Conservation (phyloP, 2,329 filamentous ascomycete species). For the Metarhizium brunneum region DNA sequence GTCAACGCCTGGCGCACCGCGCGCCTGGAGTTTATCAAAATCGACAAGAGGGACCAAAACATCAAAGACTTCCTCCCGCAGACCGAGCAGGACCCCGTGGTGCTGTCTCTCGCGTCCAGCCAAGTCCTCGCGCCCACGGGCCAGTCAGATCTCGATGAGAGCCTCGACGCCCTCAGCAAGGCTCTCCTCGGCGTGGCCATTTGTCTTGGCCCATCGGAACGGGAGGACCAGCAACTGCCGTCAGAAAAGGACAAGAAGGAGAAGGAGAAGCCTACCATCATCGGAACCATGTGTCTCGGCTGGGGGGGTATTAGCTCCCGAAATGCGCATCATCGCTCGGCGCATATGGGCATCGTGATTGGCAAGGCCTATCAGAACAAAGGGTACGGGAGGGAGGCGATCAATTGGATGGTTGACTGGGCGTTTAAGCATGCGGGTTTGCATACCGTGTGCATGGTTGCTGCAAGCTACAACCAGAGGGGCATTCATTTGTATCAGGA, state of each 20-base stretch:
- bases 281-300: slow-evolving; percentile 12
- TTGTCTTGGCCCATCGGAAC: slow-evolving; percentile 9
- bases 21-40: slow-evolving; percentile 11
- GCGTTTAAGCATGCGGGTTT: slow-evolving; percentile 32
- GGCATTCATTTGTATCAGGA: slow-evolving; percentile 32
- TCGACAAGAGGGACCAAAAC: slow-evolving; percentile 9
- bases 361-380: slow-evolving; percentile 22
- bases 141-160: slow-evolving; percentile 8
- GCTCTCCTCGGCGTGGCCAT: slow-evolving; percentile 13
- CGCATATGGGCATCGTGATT: slow-evolving; percentile 26
- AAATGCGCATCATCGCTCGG: slow-evolving; percentile 11
- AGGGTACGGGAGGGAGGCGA: slow-evolving; percentile 36
- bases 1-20: slow-evolving; percentile 9
- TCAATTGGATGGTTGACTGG: slow-evolving; percentile 37
- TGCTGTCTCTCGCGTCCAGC: slow-evolving; percentile 8
- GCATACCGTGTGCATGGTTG: slow-evolving; percentile 31
- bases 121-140: slow-evolving; percentile 5
- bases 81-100: slow-evolving; percentile 8
- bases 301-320: slow-evolving; percentile 8
- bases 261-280: slow-evolving; percentile 9
- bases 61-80: slow-evolving; percentile 8
- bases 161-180: slow-evolving; percentile 6
- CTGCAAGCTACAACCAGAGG: slow-evolving; percentile 32
- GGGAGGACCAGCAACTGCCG: not conserved
- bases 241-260: not conserved